Conservation (phyloP, 2,329 filamentous ascomycete species). For the Juglanconis oblonga region DNA sequence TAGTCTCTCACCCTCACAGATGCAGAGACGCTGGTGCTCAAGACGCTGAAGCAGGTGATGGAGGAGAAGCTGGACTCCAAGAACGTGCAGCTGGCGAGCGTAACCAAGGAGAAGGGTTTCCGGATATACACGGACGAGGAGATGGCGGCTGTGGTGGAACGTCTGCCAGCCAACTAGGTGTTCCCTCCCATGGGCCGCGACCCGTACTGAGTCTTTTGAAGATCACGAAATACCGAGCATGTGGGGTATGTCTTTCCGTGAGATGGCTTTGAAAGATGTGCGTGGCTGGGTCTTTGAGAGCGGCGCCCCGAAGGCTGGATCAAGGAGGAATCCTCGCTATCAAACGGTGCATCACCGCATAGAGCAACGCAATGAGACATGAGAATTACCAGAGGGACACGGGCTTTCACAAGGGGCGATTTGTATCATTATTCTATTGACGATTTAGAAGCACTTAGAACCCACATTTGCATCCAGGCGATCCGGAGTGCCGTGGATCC, state of each 20-base stretch:
- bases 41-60: conserved; percentile 99
- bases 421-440: conserved; percentile 18
- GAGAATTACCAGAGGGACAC: conserved; percentile 5
- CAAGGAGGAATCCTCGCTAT: background rate
- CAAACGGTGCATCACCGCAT: background rate
- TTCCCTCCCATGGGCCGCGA: background rate
- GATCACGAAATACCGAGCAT: too few species aligned
- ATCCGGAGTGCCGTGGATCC: background rate
- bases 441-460: conserved; percentile 7
- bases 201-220: background rate
- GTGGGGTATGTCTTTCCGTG: background rate
- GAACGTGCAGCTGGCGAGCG: conserved; percentile 96
- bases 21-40: conserved; percentile 91
- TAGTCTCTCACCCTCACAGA: conserved; percentile 86
- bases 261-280: background rate
- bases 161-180: conserved; percentile 65
- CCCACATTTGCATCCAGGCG: conserved; percentile 1
- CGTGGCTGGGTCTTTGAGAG: background rate
- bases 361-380: conserved; percentile 14
- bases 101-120: conserved; percentile 97
- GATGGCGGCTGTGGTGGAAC: conserved; percentile 89
- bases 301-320: background rate
- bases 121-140: conserved; percentile 97
- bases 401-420: background rate
- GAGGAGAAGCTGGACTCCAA: conserved; percentile 99